Evolutionary conservation across 345 rosid species (phyloP), one percentile per base, ranked within the genome.

Genomic region (Microcos paniculata): DNA sequence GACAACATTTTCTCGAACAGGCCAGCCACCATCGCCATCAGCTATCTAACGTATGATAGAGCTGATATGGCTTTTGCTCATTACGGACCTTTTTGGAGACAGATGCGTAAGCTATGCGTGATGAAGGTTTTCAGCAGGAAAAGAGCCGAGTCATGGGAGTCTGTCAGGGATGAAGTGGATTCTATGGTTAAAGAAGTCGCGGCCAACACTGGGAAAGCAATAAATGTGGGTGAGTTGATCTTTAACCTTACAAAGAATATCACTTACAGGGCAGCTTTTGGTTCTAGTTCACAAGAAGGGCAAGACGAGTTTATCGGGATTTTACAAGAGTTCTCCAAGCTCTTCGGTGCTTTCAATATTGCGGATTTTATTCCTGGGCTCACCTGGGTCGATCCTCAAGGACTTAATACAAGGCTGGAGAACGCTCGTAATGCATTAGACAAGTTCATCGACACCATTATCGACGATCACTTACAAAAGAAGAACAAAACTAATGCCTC

Each of bases 41-140:
- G 88, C 65, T 94, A 91, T 73, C 86, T 96, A n/a, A 94, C 97
- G 10, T 96, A 96, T 46, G 89, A 90, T 64, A 85, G 98, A 11
- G 92, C 97, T 1, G 98, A 96, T 76, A 92, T 96, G 97, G 99
- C 99, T 42, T 96, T 96, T 21, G 95, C 98, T 15, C 90, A 92
- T 80, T 96, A 94, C 72, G 99, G 99, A 0, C 98, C 99, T 0
- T 94, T 92, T 57, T 94, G 99, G 99, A 80, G 99, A 35, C 98
- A 94, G 87, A 94, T 94, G 99, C 81, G 99, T 1, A 96, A 96
- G 84, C 87, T 94, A 3, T 90, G 97, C 53, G 98, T 92, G 64
- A 87, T 94, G 90, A 90, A 87, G 85, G 83, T 94, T 15, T 96
- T 96, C 76, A 96, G 99, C 79, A 91, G 99, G 10, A 94, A 90